Base-by-base conservation (phyloP, 495 filamentous ascomycete genomes). In the Neurospora discreta region DNA sequence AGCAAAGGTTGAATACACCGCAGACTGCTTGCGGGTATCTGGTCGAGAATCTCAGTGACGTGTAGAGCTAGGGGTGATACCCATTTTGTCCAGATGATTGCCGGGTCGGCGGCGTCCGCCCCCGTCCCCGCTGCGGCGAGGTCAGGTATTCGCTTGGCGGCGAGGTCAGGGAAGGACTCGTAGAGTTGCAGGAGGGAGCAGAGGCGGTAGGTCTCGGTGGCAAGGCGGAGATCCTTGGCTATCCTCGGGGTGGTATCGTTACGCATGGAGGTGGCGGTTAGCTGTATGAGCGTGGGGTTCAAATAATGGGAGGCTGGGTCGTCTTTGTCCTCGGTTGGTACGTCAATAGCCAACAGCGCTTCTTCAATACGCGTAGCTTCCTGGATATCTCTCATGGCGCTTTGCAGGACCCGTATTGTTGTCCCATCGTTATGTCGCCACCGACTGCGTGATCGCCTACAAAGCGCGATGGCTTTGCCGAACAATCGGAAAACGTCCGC, bases 1-100 rank as follows among this genome's bases (percentile, higher is more conserved):
- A 80, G 39, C 20, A 80, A 71, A 1, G 79, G 79, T 38, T 80
- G 79, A 40, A 80, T 80, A 67, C 79, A 80, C 5, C 76, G 69
- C 71, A 80, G 46, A 42, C 73, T 76, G 33, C 58, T 70, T 1
- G 73, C 23, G 0, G 79, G 77, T 0, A 80, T 58, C 26, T 69
- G 69, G 46, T 74, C 69, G 10, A 80, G 73, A 5, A 80, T 70
- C 13, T 74, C 71, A 2, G 73, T 70, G 52, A 80, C 68, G 33
- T 78, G 77, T 13, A 80, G 44, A 3, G 77, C 79, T 23, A 79
- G 39, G 0, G 79, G 77, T 0, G 74, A 69, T 3, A 79, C 73
- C 76, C 75, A 78, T 8, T 75, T 69, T 1, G 73, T 76, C 78
- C 79, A 78, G 20, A 76, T 69, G 3, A 69, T 69, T 0, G 73